A percentile compares a stretch with the other conserved stretches of the same genome.
Conservation (phyloP, 2,329 filamentous ascomycete species). For the Teratosphaeria nubilosa region DNA sequence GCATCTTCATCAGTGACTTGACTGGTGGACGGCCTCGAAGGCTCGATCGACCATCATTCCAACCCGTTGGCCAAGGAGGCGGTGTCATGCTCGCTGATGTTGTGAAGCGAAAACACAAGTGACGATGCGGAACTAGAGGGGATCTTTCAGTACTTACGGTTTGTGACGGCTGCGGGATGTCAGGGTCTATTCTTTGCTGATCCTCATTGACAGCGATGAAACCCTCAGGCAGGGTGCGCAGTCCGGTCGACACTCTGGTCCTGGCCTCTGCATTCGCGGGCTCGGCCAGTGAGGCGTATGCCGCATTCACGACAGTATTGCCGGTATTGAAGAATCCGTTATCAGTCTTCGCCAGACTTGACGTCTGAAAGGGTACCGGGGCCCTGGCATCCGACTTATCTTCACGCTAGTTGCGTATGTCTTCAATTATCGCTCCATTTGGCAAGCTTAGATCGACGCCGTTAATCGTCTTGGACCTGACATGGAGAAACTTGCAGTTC, state of each 20-base stretch:
- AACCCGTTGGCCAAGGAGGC: too few species aligned
- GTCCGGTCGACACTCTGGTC: background rate
- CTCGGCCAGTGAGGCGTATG: background rate
- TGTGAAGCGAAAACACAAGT: background rate
- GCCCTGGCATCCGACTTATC: slow-evolving; percentile 4
- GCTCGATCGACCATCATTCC: background rate
- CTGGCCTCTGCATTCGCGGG: slow-evolving; percentile 1
- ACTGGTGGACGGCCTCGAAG: background rate
- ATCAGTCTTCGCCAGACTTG: slow-evolving; percentile 7
- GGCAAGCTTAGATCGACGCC: background rate
- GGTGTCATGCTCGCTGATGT: background rate
- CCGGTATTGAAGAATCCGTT: slow-evolving; percentile 10
- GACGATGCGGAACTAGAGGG: background rate
- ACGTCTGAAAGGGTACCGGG: slow-evolving; percentile 5
- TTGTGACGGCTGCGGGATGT: slow-evolving; percentile 25
- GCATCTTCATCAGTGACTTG: background rate
- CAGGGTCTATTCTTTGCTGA: slow-evolving; percentile 38
- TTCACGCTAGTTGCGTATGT: slow-evolving; percentile 9
- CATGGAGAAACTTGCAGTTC: slow-evolving; percentile 18
- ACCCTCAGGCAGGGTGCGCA: slow-evolving; percentile 13
- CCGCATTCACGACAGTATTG: background rate
- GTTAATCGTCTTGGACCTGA: slow-evolving; percentile 8
- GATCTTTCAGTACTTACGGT: background rate
- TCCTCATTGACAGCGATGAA: slow-evolving; percentile 39
- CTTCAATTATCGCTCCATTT: background rate